Evolutionary conservation across 805 yeast genomes (phyloP).

Genomic region (Komagataella pseudopastoris): DNA sequence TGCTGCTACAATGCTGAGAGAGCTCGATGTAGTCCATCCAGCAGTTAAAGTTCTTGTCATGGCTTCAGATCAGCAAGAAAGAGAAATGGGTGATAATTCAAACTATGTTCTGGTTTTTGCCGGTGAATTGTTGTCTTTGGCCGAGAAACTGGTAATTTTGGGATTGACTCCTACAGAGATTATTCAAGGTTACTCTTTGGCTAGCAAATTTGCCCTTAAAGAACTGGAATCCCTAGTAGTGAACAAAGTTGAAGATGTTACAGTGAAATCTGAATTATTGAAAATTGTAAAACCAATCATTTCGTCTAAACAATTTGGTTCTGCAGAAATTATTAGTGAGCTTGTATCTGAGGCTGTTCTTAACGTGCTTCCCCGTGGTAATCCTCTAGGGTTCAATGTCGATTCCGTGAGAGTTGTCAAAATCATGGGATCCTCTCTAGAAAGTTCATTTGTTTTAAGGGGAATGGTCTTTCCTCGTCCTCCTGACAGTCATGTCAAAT

Average conservation of each 20-base stretch:
- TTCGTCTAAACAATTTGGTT: slow-evolving; percentile 87
- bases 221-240: slow-evolving; percentile 55
- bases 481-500: slow-evolving; percentile 85
- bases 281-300: slow-evolving; percentile 80
- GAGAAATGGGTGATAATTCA: slow-evolving; percentile 95
- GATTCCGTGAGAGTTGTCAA: slow-evolving; percentile 93
- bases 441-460: slow-evolving; percentile 65
- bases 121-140: slow-evolving; percentile 78
- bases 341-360: slow-evolving; percentile 80
- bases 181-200: slow-evolving; percentile 83
- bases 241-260: slow-evolving; percentile 45
- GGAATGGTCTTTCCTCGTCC: slow-evolving; percentile 98
- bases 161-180: slow-evolving; percentile 91
- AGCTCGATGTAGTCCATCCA: slow-evolving; percentile 90
- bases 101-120: slow-evolving; percentile 86
- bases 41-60: slow-evolving; percentile 91
- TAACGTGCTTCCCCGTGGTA: slow-evolving; percentile 58
- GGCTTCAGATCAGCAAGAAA: slow-evolving; percentile 96
- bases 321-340: slow-evolving; percentile 62
- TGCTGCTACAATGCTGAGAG: slow-evolving; percentile 95
- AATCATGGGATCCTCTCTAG: slow-evolving; percentile 82
- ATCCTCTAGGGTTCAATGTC: slow-evolving; percentile 63
- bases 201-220: slow-evolving; percentile 60
- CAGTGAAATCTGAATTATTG: slow-evolving; percentile 38
- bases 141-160: slow-evolving; percentile 70